Conservation (phyloP, 768 basidiomycete species). For the Leccinum obscurum region DNA sequence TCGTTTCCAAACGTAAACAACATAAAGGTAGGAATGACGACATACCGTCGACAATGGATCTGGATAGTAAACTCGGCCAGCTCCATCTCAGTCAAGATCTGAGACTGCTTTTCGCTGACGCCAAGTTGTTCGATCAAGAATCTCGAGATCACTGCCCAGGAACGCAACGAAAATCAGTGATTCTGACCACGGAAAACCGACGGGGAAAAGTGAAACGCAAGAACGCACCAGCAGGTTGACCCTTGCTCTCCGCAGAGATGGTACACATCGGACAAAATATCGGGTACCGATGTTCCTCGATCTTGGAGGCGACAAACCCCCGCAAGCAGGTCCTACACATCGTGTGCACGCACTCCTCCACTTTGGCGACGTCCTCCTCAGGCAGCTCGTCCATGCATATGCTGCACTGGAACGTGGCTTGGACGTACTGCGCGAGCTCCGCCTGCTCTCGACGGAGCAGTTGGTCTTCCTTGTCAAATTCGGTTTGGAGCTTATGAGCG, state of each 20-base stretch:
- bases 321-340: slow-evolving; percentile 57
- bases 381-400: slow-evolving; percentile 55
- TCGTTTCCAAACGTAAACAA: background rate
- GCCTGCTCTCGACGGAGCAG: slow-evolving; percentile 37
- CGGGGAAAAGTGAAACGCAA: background rate
- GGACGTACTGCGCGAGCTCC: slow-evolving; percentile 30
- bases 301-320: slow-evolving; percentile 42
- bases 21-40: background rate
- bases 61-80: slow-evolving; percentile 43
- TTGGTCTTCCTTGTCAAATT: slow-evolving; percentile 43
- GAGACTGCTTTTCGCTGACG: slow-evolving; percentile 42
- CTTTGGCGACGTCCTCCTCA: slow-evolving; percentile 41
- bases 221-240: slow-evolving; percentile 35
- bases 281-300: slow-evolving; percentile 56
- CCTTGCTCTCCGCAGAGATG: slow-evolving; percentile 21
- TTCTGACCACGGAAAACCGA: background rate
- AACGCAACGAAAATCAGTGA: background rate
- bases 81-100: slow-evolving; percentile 47
- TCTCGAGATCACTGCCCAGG: slow-evolving; percentile 38
- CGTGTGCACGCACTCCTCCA: slow-evolving; percentile 48
- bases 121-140: slow-evolving; percentile 45
- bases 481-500: slow-evolving; percentile 35
- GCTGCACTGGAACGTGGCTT: slow-evolving; percentile 48
- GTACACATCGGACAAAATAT: slow-evolving; percentile 62
- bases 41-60: slow-evolving; percentile 52